Percentiles rank a stretch among this genome's conserved stretches.
These are phyloP conservation scores for Trichophyton mentagrophytes DNA, from an alignment of 2,329 filamentous ascomycete genomes.

Conservation along the genomic window DNA sequence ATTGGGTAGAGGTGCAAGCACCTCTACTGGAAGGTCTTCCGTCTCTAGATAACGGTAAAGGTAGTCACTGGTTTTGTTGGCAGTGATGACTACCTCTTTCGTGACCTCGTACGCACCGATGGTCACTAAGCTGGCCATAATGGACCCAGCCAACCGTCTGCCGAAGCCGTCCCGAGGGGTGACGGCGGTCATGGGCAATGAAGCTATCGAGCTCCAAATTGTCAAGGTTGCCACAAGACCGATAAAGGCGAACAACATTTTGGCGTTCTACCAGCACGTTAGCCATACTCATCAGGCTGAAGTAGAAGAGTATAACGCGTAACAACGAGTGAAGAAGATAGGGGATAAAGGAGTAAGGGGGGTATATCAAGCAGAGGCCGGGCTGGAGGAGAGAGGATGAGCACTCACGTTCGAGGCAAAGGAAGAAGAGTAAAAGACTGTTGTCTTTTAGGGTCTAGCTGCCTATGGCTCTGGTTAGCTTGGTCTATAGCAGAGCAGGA, in stretches of 20 bases:
- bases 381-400: not conserved
- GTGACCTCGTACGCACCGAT: not conserved
- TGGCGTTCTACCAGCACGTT: constrained; percentile 4
- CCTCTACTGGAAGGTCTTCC: not conserved
- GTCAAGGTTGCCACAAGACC: constrained; percentile 15
- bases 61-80: not conserved
- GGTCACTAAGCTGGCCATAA: not conserved
- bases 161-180: constrained; percentile 14
- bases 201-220: constrained; percentile 17
- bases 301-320: not conserved
- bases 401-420: not conserved
- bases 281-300: not conserved
- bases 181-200: constrained; percentile 15
- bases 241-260: constrained; percentile 17
- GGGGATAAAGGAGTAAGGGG: not conserved
- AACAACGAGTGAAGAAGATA: not conserved
- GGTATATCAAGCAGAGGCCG: not conserved
- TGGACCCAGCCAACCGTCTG: not conserved
- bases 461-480: not conserved
- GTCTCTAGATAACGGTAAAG: not conserved
- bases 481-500: not conserved
- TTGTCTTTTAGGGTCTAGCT: not conserved
- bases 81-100: not conserved
- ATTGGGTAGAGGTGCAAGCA: not conserved
- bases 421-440: not conserved